A percentile compares a stretch with the other conserved stretches of the same genome.
These are phyloP conservation scores for Candida patagonica DNA, from an alignment of 805 yeast genomes.

Conservation along the genomic window DNA sequence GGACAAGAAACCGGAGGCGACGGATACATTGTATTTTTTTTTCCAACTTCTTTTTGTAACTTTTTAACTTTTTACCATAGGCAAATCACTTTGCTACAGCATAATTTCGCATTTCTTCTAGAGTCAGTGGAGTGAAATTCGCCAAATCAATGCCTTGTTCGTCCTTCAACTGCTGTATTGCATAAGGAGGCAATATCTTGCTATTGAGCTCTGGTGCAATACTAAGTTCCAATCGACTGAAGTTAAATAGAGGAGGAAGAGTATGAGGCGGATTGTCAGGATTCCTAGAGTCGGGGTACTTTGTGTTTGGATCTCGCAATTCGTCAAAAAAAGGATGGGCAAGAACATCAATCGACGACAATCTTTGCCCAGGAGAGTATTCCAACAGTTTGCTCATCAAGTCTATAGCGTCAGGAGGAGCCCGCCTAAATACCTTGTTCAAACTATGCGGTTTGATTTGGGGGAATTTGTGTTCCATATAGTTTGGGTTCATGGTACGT, in stretches of 20 bases:
- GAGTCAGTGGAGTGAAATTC: slow-evolving; percentile 49
- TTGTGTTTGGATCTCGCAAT: slow-evolving; percentile 46
- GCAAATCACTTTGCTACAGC: neutral
- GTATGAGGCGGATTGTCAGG: slow-evolving; percentile 58
- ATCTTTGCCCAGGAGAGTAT: slow-evolving; percentile 80
- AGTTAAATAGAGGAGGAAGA: slow-evolving; percentile 71
- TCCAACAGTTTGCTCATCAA: slow-evolving; percentile 71
- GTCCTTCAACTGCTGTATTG: slow-evolving; percentile 33
- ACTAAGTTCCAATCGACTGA: slow-evolving; percentile 53
- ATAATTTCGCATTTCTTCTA: slow-evolving; percentile 20
- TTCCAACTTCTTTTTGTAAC: neutral
- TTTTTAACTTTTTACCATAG: neutral
- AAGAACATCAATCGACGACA: slow-evolving; percentile 72
- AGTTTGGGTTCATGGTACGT: slow-evolving; percentile 90
- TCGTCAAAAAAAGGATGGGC: slow-evolving; percentile 88
- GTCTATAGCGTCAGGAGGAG: slow-evolving; percentile 81
- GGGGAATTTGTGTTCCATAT: slow-evolving; percentile 96
- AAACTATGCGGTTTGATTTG: slow-evolving; percentile 42
- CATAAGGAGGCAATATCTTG: slow-evolving; percentile 32
- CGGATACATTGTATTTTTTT: neutral
- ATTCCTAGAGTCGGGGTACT: slow-evolving; percentile 36
- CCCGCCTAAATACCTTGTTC: slow-evolving; percentile 60
- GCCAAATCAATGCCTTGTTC: slow-evolving; percentile 34
- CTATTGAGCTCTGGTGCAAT: slow-evolving; percentile 33
- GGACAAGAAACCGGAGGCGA: no score